Evolutionary conservation across 2,329 filamentous ascomycete species (phyloP).

Genomic region (Thermoascus crustaceus): DNA sequence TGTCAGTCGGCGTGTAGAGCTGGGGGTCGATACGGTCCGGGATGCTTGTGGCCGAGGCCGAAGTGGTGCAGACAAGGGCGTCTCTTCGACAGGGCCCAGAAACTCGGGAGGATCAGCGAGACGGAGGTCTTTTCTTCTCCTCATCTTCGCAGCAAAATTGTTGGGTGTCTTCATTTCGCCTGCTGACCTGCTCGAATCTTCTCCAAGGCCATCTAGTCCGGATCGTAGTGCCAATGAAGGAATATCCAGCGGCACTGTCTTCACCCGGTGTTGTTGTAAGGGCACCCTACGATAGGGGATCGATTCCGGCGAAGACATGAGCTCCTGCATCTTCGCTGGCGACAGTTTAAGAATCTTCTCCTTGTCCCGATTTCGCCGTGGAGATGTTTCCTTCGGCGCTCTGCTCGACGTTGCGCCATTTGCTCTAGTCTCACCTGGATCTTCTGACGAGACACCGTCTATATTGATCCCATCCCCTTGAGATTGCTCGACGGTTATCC

Average conservation of each 20-base stretch:
- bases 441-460: too few relatives aligned
- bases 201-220: neutral
- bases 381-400: conserved; percentile 1
- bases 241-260: neutral
- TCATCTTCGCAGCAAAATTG: conserved; percentile 13
- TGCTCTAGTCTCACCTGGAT: neutral
- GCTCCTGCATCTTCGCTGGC: conserved; percentile 41
- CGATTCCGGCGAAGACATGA: conserved; percentile 42
- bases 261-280: conserved; percentile 5
- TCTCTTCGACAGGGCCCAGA: conserved; percentile 12
- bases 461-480: too few relatives aligned
- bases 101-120: conserved; percentile 19
- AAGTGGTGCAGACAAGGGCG: conserved; percentile 12
- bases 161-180: conserved; percentile 20
- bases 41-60: conserved; percentile 24
- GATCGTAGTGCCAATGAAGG: neutral
- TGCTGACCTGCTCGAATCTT: conserved; percentile 14
- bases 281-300: conserved; percentile 36
- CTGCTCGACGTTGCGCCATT: neutral
- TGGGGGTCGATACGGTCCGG: conserved; percentile 32
- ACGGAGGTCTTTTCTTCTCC: conserved; percentile 18
- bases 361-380: conserved; percentile 9
- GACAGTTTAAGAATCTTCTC: conserved; percentile 43
- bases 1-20: conserved; percentile 21
- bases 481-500: too few relatives aligned